phyloP scores from a whole-genome alignment of 176 grass and related monocot genomes.

The Aegilops tauschii region DNA sequence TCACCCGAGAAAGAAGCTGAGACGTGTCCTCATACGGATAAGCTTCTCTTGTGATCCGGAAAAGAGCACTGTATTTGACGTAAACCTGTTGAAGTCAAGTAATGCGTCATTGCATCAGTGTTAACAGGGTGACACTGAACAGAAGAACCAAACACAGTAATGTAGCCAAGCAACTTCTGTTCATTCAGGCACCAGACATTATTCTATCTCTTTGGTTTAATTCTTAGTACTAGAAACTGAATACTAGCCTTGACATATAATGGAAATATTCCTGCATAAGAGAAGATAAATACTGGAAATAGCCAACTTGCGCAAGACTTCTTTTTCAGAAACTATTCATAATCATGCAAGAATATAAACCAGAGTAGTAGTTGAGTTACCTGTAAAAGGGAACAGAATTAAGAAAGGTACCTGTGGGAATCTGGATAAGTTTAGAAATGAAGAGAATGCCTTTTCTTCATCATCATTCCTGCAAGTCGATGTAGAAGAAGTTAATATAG shows the following conservation, averaged over 20 bases:
- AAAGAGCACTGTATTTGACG: conserved; percentile 86
- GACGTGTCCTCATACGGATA: conserved; percentile 76
- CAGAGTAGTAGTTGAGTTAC: not conserved
- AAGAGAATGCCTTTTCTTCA: conserved; percentile 55
- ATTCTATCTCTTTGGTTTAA: not conserved
- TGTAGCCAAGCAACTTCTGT: not conserved
- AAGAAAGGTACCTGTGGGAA: conserved; percentile 70
- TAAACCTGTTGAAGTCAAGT: conserved; percentile 53
- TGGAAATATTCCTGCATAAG: not conserved
- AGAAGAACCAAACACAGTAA: not conserved
- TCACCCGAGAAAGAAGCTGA: conserved; percentile 52
- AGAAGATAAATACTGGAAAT: not conserved
- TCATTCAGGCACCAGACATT: not conserved
- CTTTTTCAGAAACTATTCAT: not conserved
- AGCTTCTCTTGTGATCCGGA: conserved; percentile 67
- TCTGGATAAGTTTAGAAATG: conserved; percentile 67
- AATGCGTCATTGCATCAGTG: conserved; percentile 10
- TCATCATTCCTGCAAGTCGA: conserved; percentile 52
- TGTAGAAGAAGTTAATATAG: conserved; percentile 16
- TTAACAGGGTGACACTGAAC: not conserved
- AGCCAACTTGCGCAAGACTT: not conserved
- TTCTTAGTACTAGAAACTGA: not conserved
- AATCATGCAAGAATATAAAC: conserved; percentile 6
- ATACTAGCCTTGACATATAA: not conserved
- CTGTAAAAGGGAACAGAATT: not conserved